phyloP scores from a whole-genome alignment of 805 yeast genomes.

The Wickerhamomyces canadensis region DNA sequence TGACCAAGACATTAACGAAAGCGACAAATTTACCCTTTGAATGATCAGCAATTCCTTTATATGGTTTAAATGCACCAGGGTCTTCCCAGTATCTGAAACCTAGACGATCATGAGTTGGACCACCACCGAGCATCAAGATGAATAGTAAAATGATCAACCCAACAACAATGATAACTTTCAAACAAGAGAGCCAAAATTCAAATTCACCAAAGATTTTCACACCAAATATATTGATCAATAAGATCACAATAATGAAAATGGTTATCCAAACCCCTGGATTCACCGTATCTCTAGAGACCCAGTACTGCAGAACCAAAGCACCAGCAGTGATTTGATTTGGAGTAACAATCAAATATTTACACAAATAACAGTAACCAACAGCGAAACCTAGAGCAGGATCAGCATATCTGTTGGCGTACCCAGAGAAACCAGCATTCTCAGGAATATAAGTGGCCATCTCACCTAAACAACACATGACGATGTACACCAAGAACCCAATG shows the following conservation, averaged over 20 bases:
- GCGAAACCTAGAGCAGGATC: constrained; percentile 25
- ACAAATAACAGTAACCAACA: constrained; percentile 24
- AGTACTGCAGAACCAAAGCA: constrained; percentile 43
- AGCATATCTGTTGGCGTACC: constrained; percentile 46
- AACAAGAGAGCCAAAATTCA: constrained; percentile 43
- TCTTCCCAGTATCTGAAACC: constrained; percentile 68
- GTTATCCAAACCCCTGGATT: constrained; percentile 60
- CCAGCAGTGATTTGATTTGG: constrained; percentile 49
- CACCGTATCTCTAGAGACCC: constrained; percentile 37
- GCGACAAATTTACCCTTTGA: constrained; percentile 53
- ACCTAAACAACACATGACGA: constrained; percentile 64
- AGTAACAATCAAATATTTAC: constrained; percentile 22
- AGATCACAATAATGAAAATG: constrained; percentile 33
- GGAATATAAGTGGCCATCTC: constrained; percentile 68
- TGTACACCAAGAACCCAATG: constrained; percentile 66
- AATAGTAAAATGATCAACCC: constrained; percentile 62
- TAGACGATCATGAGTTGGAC: constrained; percentile 64
- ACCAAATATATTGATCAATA: constrained; percentile 44
- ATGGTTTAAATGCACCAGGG: constrained; percentile 59
- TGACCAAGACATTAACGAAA: constrained; percentile 55
- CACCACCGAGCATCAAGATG: constrained; percentile 72
- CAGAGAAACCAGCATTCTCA: constrained; percentile 58
- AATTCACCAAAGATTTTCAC: constrained; percentile 53
- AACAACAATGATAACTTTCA: constrained; percentile 49
- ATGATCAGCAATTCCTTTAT: constrained; percentile 38